phyloP scores from a whole-genome alignment of 345 rosid genomes.

The Rhodamnia rubescens region DNA sequence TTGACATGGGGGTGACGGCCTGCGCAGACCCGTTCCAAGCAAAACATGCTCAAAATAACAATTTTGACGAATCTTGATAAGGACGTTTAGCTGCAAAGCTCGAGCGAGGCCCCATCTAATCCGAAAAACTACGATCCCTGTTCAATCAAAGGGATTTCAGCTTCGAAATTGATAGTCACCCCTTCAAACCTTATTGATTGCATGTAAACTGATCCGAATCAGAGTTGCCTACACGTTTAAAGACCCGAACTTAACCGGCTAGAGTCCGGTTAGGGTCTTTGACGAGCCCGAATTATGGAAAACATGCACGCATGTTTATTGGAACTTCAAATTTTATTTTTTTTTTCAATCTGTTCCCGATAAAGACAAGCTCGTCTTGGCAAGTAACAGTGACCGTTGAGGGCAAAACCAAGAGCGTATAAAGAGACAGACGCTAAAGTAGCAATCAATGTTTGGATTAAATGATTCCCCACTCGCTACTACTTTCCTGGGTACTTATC shows the following conservation, averaged over 20 bases:
- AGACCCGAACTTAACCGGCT: not conserved
- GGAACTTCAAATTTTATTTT: not conserved
- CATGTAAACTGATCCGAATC: accelerated
- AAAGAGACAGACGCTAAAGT: not conserved
- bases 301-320: too few relatives aligned
- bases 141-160: not conserved
- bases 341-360: not conserved
- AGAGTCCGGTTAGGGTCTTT: too few relatives aligned
- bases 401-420: not conserved
- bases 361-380: not conserved
- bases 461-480: not conserved
- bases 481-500: not conserved
- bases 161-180: not conserved
- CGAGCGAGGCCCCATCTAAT: accelerated
- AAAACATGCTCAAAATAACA: too few relatives aligned
- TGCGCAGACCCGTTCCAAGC: too few relatives aligned
- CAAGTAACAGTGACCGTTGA: not conserved
- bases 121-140: accelerated
- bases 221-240: not conserved
- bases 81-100: not conserved
- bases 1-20: too few relatives aligned
- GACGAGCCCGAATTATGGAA: too few relatives aligned
- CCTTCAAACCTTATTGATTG: not conserved
- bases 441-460: not conserved
- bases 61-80: too few relatives aligned